Evolutionary conservation across 2,329 filamentous ascomycete species (phyloP), one percentile per base, ranked within the genome.

Genomic region (Xylariales sp.): DNA sequence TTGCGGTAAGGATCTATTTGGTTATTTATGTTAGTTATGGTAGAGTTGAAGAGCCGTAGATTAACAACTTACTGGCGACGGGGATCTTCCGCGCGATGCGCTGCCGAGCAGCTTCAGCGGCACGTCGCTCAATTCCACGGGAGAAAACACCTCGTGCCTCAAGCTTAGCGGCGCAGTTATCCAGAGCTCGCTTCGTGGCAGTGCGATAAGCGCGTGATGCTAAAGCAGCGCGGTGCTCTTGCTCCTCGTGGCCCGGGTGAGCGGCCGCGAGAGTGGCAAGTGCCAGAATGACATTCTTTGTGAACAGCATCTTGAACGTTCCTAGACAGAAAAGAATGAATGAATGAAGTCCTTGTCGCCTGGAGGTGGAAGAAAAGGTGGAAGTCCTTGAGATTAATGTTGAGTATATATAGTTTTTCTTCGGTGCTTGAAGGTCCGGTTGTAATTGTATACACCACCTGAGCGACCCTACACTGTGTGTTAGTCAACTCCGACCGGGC

Each of bases 231-330:
- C n/a, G 27, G 20, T 15, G 14, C 17, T 38, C 36, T 17, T 18
- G 24, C 6, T 17, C 13, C 24, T 37, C 34, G 19, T 37, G 34
- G 28, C 36, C 36, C 10, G 36, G 36, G 18, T 38, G 36, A 15
- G 36, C 36, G 12, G 29, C 13, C 5, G 36, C 13, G 16, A 38
- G 18, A 16, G 27, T 23, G 19, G 28, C 36, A 31, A 38, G 28
- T 15, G 28, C 28, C 13, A 38, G 14, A 25, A 32, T 19, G 19
- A 32, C 10, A 18, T 23, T 6, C 25, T 24, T 29, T 17, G 11
- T 37, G 34, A 29, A 37, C 15, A 8, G 25, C 34, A 37, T 37
- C 34, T 37, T 37, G 15, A 25, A 8, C n/a, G n/a, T 25, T 25
- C n/a, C 23, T 8, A 25, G 8, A n/a, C 8, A 25, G 8, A n/a